Evolutionary conservation across 2,329 filamentous ascomycete genomes (phyloP), one percentile per base, ranked within the genome.

Genomic region (Neonectria neomacrospora): DNA sequence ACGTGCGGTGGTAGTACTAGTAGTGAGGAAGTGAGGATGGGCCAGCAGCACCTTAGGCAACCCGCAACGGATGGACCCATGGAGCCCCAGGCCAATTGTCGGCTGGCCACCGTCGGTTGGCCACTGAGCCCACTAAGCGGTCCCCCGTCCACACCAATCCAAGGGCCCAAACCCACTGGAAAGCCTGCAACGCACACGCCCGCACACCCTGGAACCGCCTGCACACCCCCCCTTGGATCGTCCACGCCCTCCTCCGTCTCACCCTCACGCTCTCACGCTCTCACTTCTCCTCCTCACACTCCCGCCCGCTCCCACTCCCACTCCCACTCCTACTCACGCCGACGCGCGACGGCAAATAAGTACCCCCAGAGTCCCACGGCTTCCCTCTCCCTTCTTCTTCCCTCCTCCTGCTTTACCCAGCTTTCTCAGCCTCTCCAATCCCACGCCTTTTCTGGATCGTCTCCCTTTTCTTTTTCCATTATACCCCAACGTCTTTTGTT

Each of bases 401-500:
- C 68, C 73, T 74, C 73, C 71, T 73, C 71, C 71, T 74, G 71
- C 73, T 71, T 71, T 74, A 72, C 74, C 73, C 74, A 73, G 54
- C 55, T 58, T 71, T 72, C 70, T 73, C 75, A 73, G 66, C 70
- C 68, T 72, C 69, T 63, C 69, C 65, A 68, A 71, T 69, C 68
- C 68, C 75, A 77, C 73, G 69, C 70, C 71, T 67, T 74, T 72
- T 74, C 71, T 68, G 75, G 73, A 79, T 77, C 74, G 74, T 75
- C 72, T 75, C 71, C 73, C 71, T 75, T 73, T 73, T 70, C 69
- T 75, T 75, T 75, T 75, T 70, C 73, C 79, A 79, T 79, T 76
- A 78, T 78, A 77, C 76, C 75, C 34, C 47, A 75, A 73, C 72
- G 73, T 75, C 77, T 78, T 34, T 79, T 80, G 75, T 77, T 79